Evolutionary conservation across 805 yeast species (phyloP).

Genomic region (Schizosaccharomyces cryophilus): DNA sequence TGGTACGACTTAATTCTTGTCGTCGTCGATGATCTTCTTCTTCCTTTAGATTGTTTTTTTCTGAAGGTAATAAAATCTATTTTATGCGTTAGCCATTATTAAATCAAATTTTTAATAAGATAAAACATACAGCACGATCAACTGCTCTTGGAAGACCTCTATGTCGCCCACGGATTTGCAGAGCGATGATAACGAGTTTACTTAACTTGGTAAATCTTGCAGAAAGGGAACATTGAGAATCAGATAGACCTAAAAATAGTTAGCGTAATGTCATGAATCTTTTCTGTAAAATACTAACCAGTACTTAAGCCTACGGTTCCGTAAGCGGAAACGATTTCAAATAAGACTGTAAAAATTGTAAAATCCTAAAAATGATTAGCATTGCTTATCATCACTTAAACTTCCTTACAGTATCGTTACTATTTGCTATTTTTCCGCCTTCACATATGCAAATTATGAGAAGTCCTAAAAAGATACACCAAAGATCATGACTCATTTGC

Average conservation of each 20-base stretch:
- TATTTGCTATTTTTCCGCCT: constrained; percentile 27
- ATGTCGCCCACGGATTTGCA: constrained; percentile 87
- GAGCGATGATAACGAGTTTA: constrained; percentile 61
- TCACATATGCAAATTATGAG: constrained; percentile 76
- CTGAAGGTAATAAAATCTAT: constrained; percentile 29
- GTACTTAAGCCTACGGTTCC: constrained; percentile 87
- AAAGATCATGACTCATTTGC: constrained; percentile 78
- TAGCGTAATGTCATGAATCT: no score
- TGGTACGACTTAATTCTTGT: not conserved
- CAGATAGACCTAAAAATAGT: constrained; percentile 22
- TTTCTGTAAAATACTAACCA: constrained; percentile 19
- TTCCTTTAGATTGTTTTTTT: not conserved
- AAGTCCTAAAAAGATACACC: constrained; percentile 74
- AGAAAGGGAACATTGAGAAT: constrained; percentile 39
- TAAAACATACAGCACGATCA: constrained; percentile 40
- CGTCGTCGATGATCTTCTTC: constrained; percentile 1
- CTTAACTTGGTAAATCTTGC: constrained; percentile 49
- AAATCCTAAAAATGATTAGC: constrained; percentile 18
- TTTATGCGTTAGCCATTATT: no score
- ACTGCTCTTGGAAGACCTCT: constrained; percentile 85
- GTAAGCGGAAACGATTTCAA: constrained; percentile 82
- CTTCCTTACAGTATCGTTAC: not conserved
- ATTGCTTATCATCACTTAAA: constrained; percentile 4
- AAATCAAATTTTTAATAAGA: no score
- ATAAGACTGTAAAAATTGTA: constrained; percentile 45